phyloP scores from a whole-genome alignment of 2,329 filamentous ascomycete species.

The Claviceps sp. region DNA sequence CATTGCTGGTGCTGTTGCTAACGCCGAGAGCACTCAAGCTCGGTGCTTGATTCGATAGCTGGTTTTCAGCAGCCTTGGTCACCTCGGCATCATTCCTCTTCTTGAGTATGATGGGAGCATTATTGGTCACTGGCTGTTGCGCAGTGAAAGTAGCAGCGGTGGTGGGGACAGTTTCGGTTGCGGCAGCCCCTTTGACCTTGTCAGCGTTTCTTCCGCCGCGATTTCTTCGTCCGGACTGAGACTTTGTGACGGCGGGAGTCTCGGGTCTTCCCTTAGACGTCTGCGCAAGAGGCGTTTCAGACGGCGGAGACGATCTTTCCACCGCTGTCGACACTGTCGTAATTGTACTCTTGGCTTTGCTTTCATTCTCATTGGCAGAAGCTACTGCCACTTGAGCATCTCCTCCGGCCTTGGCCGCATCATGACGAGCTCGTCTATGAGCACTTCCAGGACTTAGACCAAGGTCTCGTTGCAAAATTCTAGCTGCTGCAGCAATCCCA shows the following conservation, averaged over 20 bases:
- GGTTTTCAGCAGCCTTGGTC: constrained; percentile 8
- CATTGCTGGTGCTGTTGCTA: constrained; percentile 6
- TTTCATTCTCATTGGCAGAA: constrained; percentile 18
- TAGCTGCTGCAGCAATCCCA: constrained; percentile 49
- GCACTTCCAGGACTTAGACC: constrained; percentile 50
- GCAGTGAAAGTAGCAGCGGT: constrained; percentile 7
- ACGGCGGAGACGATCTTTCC: constrained; percentile 2
- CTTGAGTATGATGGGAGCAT: constrained; percentile 26
- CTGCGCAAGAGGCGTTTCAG: constrained; percentile 8
- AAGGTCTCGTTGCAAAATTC: constrained; percentile 52
- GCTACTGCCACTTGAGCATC: constrained; percentile 24
- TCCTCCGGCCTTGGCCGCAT: constrained; percentile 42
- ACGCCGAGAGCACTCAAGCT: neutral
- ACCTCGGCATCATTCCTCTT: constrained; percentile 24
- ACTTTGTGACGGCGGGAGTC: constrained; percentile 12
- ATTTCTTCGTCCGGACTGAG: constrained; percentile 16
- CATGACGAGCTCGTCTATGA: constrained; percentile 45
- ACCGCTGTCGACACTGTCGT: constrained; percentile 8
- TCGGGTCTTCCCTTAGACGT: constrained; percentile 12
- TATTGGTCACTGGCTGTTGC: constrained; percentile 14
- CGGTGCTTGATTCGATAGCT: constrained; percentile 1
- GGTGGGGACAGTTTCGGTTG: constrained; percentile 15
- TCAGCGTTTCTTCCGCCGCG: constrained; percentile 25
- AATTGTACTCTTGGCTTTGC: constrained; percentile 8
- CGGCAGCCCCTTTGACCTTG: constrained; percentile 21